phyloP scores from a whole-genome alignment of 2,329 filamentous ascomycete genomes.

The Elsinoe ampelina region DNA sequence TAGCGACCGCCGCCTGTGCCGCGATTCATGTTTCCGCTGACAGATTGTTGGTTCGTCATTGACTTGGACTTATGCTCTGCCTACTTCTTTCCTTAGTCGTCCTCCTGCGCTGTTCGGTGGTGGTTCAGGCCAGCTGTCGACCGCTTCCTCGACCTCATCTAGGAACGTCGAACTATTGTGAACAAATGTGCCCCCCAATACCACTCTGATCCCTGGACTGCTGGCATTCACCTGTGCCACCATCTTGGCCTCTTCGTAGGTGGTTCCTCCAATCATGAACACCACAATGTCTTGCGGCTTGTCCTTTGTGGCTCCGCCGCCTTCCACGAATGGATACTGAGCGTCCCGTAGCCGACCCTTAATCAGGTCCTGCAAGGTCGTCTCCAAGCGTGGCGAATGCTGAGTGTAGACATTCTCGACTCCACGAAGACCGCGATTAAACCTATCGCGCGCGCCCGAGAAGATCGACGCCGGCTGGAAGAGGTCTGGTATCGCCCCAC shows the following conservation, averaged over 20 bases:
- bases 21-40: background rate
- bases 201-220: constrained; percentile 77
- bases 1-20: background rate
- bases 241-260: constrained; percentile 95
- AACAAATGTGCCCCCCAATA: constrained; percentile 77
- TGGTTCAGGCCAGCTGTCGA: constrained; percentile 73
- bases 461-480: constrained; percentile 91
- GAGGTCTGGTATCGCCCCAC: constrained; percentile 73
- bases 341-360: constrained; percentile 80
- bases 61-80: constrained; percentile 27
- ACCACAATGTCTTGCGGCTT: constrained; percentile 95
- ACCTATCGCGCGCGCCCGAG: constrained; percentile 72
- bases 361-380: constrained; percentile 83
- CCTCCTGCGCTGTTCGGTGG: constrained; percentile 51
- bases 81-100: constrained; percentile 53
- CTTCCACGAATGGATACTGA: constrained; percentile 89
- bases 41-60: background rate
- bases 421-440: constrained; percentile 82
- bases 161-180: constrained; percentile 84
- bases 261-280: constrained; percentile 87
- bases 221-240: constrained; percentile 90
- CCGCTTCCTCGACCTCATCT: constrained; percentile 84
- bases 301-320: constrained; percentile 74
- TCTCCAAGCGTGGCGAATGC: constrained; percentile 80
- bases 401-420: constrained; percentile 99